Percentiles rank a stretch among this genome's conserved stretches.
Evolutionary conservation across 495 filamentous ascomycete genomes (phyloP).

Genomic region (Aspergillus incahuasiensis): DNA sequence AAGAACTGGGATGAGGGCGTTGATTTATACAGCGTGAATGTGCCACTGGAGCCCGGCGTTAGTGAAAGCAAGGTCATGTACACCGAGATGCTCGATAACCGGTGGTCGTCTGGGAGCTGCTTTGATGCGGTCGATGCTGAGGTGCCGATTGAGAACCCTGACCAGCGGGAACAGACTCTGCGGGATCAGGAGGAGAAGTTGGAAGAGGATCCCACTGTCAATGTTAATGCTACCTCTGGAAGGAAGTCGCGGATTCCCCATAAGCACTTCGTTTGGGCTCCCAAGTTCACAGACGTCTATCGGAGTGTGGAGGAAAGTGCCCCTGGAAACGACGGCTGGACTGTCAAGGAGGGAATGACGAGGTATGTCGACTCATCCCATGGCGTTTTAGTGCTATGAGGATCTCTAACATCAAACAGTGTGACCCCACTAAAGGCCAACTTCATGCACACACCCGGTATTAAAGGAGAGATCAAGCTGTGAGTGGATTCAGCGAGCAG

Average conservation of each 20-base stretch:
- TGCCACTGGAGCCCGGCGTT: conserved; percentile 70
- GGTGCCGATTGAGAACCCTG: conserved; percentile 36
- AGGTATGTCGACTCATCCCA: conserved; percentile 53
- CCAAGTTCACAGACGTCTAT: conserved; percentile 80
- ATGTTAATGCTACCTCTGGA: conserved; percentile 13
- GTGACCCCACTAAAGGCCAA: conserved; percentile 88
- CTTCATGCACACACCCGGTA: conserved; percentile 73
- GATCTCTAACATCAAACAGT: conserved; percentile 41
- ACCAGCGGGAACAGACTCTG: conserved; percentile 58
- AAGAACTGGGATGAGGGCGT: conserved; percentile 69
- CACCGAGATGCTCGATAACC: conserved; percentile 81
- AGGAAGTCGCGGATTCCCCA: conserved; percentile 50
- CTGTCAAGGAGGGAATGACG: conserved; percentile 79
- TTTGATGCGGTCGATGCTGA: conserved; percentile 64
- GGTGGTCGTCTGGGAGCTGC: conserved; percentile 76
- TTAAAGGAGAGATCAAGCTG: conserved; percentile 79
- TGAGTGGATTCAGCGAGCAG: conserved; percentile 57
- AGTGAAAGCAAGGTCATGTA: conserved; percentile 66
- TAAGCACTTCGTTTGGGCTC: conserved; percentile 93
- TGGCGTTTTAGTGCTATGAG: background rate
- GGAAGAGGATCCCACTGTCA: conserved; percentile 20
- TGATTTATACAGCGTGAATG: conserved; percentile 83
- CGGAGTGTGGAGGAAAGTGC: conserved; percentile 71
- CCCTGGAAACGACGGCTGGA: conserved; percentile 94
- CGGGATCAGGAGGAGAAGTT: conserved; percentile 54